These are phyloP conservation scores for Lactarius pseudohatsudake DNA, from an alignment of 768 basidiomycete genomes.

Conservation along the genomic window DNA sequence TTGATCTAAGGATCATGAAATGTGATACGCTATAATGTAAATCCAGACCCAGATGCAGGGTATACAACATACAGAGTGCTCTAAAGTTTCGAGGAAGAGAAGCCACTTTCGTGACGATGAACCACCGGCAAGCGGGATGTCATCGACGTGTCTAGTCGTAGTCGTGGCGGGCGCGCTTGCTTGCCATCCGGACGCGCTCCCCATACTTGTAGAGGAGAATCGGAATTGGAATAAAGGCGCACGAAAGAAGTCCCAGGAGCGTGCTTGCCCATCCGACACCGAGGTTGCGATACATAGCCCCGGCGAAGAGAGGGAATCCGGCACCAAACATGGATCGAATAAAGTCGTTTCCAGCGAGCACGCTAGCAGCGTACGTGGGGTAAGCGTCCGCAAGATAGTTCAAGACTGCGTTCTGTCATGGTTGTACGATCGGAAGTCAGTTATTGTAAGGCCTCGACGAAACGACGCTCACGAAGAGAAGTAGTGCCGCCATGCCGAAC, in stretches of 20 bases:
- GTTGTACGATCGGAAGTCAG: background rate
- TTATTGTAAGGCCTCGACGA: constrained; percentile 30
- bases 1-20: background rate
- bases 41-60: background rate
- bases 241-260: constrained; percentile 33
- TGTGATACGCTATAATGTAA: background rate
- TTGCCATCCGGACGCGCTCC: constrained; percentile 24
- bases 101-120: background rate
- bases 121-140: background rate
- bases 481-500: constrained; percentile 37
- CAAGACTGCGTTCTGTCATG: constrained; percentile 27
- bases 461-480: constrained; percentile 34
- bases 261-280: constrained; percentile 34
- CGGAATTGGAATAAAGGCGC: constrained; percentile 33
- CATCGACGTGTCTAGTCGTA: constrained; percentile 9
- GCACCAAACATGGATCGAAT: constrained; percentile 35
- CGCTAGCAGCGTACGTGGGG: constrained; percentile 36
- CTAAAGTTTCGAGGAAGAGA: background rate
- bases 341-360: constrained; percentile 39
- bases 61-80: background rate
- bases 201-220: constrained; percentile 27
- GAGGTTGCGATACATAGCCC: constrained; percentile 32
- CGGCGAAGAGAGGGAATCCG: constrained; percentile 28
- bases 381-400: constrained; percentile 39
- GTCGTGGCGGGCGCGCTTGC: constrained; percentile 30